Conservation (phyloP, 305 asterid species). For the Fraxinus paxiana region DNA sequence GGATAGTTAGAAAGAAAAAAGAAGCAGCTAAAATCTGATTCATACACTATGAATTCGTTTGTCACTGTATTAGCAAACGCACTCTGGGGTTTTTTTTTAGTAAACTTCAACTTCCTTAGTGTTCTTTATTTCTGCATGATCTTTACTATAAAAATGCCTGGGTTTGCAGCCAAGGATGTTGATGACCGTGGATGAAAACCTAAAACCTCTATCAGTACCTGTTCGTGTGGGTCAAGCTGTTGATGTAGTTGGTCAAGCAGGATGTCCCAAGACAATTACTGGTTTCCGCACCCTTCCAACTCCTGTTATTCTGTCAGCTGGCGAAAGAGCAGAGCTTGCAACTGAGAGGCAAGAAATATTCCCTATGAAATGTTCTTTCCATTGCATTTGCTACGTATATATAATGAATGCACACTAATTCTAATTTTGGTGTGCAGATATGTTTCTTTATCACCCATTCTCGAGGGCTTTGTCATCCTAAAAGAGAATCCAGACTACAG, state of each 20-base stretch:
- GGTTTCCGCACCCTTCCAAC: constrained; percentile 92
- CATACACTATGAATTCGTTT: neutral
- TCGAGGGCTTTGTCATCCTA: constrained; percentile 89
- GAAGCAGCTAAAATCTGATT: neutral
- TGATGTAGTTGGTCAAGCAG: constrained; percentile 92
- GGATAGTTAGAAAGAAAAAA: neutral
- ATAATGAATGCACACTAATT: neutral
- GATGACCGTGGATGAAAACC: constrained; percentile 79
- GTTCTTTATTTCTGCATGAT: neutral
- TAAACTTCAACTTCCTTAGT: neutral
- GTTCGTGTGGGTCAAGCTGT: constrained; percentile 98
- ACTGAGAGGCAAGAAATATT: constrained; percentile 61
- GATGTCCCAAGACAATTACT: constrained; percentile 95
- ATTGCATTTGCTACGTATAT: neutral
- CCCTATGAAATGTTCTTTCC: neutral
- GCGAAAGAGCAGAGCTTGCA: constrained; percentile 96
- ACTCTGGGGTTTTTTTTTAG: neutral
- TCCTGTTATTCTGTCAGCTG: constrained; percentile 86
- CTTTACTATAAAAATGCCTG: neutral
- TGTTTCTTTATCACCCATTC: constrained; percentile 77
- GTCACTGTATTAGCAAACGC: neutral
- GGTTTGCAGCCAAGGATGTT: constrained; percentile 81
- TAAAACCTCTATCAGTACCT: constrained; percentile 81
- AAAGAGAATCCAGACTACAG: constrained; percentile 84
- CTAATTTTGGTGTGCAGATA: constrained; percentile 44